These are phyloP conservation scores for Microcera coccophila DNA, from an alignment of 2,329 filamentous ascomycete genomes.

Conservation along the genomic window DNA sequence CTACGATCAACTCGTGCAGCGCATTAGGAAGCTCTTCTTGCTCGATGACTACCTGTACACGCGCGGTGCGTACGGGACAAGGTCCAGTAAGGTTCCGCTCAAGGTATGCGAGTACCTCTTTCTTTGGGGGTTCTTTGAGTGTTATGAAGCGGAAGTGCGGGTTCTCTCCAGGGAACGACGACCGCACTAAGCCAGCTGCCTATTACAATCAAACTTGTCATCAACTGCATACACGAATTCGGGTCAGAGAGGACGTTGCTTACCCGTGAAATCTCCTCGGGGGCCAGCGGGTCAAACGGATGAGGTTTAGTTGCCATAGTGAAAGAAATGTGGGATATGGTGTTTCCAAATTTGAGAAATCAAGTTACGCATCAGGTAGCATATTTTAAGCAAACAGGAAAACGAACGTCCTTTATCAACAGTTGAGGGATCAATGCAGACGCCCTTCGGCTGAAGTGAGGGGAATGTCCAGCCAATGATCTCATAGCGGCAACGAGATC, in stretches of 20 bases:
- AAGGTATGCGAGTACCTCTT: slow-evolving; percentile 43
- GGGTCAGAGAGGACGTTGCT: not conserved
- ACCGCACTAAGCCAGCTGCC: slow-evolving; percentile 22
- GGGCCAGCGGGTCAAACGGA: slow-evolving; percentile 26
- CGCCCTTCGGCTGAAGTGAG: not conserved
- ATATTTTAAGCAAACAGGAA: not conserved
- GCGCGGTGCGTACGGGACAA: slow-evolving; percentile 34
- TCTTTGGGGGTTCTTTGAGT: slow-evolving; percentile 47
- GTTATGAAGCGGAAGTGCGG: slow-evolving; percentile 48
- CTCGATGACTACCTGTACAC: slow-evolving; percentile 35
- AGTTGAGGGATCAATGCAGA: not conserved
- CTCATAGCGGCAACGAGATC: not conserved
- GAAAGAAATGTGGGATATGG: not conserved
- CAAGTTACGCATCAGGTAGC: not conserved
- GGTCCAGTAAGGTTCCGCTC: slow-evolving; percentile 35
- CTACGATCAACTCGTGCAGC: slow-evolving; percentile 29
- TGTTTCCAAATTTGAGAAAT: not conserved
- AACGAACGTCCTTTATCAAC: not conserved
- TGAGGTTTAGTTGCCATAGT: slow-evolving; percentile 12
- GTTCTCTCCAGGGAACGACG: slow-evolving; percentile 16
- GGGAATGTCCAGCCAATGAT: not conserved
- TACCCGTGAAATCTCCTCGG: slow-evolving; percentile 25
- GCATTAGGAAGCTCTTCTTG: slow-evolving; percentile 11
- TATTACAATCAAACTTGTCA: slow-evolving; percentile 4
- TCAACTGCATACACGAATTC: not conserved